Percentiles rank a stretch among this genome's conserved stretches.
These are phyloP conservation scores for Paxillus ammoniavirescens DNA, from an alignment of 768 basidiomycete genomes.

Conservation along the genomic window DNA sequence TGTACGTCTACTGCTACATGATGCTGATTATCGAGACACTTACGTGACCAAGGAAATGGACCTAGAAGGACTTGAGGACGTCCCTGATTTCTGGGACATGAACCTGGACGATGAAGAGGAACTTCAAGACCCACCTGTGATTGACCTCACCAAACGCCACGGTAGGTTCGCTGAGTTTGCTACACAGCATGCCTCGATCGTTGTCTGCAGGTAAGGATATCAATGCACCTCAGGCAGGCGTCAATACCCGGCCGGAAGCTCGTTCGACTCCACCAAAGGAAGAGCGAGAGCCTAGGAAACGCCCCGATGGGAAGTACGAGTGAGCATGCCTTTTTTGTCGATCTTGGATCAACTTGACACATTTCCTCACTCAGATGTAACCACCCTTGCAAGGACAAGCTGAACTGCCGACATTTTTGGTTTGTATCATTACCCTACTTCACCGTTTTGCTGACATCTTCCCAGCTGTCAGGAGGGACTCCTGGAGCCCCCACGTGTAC, in stretches of 20 bases:
- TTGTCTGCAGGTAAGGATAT: slow-evolving; percentile 1
- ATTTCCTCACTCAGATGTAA: slow-evolving; percentile 55
- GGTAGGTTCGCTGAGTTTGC: slow-evolving; percentile 12
- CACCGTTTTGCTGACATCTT: slow-evolving; percentile 7
- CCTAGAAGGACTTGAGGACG: slow-evolving; percentile 62
- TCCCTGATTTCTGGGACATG: slow-evolving; percentile 66
- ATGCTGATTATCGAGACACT: neutral
- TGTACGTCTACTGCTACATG: slow-evolving; percentile 35
- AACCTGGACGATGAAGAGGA: slow-evolving; percentile 33
- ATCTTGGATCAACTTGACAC: neutral
- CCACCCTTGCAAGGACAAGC: slow-evolving; percentile 78
- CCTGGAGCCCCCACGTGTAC: slow-evolving; percentile 43
- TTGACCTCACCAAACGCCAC: slow-evolving; percentile 35
- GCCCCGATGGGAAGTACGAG: slow-evolving; percentile 67
- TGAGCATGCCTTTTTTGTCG: slow-evolving; percentile 27
- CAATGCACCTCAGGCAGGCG: neutral
- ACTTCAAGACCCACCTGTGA: slow-evolving; percentile 16
- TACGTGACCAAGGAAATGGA: slow-evolving; percentile 54
- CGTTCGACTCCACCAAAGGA: neutral
- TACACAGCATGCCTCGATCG: neutral
- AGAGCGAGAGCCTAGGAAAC: slow-evolving; percentile 32
- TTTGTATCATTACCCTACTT: slow-evolving; percentile 29
- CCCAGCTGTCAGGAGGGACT: slow-evolving; percentile 76
- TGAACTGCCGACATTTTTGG: slow-evolving; percentile 76
- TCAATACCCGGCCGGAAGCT: neutral